Conservation (phyloP, 768 basidiomycete genomes). For the Tricholoma sp. region DNA sequence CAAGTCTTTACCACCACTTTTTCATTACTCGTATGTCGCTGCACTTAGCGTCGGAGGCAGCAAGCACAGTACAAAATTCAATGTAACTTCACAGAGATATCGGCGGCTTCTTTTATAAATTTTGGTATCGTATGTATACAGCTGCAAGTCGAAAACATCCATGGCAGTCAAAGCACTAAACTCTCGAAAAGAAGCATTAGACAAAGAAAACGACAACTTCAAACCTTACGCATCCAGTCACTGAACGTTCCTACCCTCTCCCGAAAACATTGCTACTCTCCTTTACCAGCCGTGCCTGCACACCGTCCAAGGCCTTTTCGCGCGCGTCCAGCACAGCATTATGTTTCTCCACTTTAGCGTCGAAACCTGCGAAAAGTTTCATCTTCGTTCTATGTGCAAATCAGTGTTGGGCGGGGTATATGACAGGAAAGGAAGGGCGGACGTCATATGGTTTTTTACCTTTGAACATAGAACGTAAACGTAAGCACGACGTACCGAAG, state of each 20-base stretch:
- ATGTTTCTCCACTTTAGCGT: constrained; percentile 38
- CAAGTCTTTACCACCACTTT: too few species aligned
- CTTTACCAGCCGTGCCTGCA: constrained; percentile 32
- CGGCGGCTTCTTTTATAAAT: too few species aligned
- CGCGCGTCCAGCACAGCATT: constrained; percentile 33
- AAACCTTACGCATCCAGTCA: background rate
- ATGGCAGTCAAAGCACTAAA: background rate
- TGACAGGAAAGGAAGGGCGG: constrained; percentile 11
- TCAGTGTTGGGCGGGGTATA: background rate
- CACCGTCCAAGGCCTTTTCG: constrained; percentile 32
- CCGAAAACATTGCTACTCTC: constrained; percentile 36
- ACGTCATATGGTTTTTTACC: constrained; percentile 50
- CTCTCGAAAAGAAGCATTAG: background rate
- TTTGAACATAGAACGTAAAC: constrained; percentile 10
- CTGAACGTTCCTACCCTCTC: constrained; percentile 4
- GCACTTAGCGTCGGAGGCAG: too few species aligned
- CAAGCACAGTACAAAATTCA: too few species aligned
- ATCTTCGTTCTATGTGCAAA: constrained; percentile 38
- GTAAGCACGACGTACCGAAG: background rate
- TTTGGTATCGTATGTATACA: too few species aligned
- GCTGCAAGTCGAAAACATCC: too few species aligned
- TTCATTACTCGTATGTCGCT: too few species aligned
- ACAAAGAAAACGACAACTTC: background rate
- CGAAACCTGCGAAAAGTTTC: constrained; percentile 39
- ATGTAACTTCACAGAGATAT: too few species aligned